Evolutionary conservation across 2,329 filamentous ascomycete species (phyloP), one percentile per base, ranked within the genome.

Genomic region (Trichophyton mentagrophytes): DNA sequence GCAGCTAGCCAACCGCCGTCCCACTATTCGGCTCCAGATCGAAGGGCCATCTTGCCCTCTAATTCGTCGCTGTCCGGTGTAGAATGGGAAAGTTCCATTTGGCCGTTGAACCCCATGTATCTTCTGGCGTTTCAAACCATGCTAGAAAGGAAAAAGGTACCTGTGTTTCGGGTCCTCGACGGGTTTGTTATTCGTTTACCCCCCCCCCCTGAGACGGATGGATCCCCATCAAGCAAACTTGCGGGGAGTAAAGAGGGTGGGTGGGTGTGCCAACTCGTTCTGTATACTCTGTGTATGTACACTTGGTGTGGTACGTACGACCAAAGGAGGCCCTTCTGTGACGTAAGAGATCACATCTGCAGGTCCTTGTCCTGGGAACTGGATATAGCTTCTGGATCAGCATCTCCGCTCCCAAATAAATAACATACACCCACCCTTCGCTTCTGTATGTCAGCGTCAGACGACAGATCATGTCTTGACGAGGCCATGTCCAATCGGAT

Each of bases 381-480:
- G 13, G 25, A 20, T 55, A 33, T 55, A n/a, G 33, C 27, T 36
- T 55, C 25, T 55, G 22, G n/a, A 27, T 47, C 27, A 30, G 33
- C 33, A 38, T 11, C 9, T 38, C 33, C 51, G 27, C 6, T 27
- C 22, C 22, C 8, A 15, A 55, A 11, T 55, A 22, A 55, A 33
- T 9, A 30, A 30, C 40, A 20, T 20, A 7, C n/a, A 22, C 40
- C 40, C n/a, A 22, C 40, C 40, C 40, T 44, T 44, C 40, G 46
- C 11, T 36, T 33, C 51, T n/a, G 51, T 30, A 55, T n/a, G 51
- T 36, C 51, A 55, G 51, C 15, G 27, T n/a, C 15, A 36, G 51
- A 55, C 51, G 51, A 55, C 51, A 27, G 27, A 36, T 55, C 51
- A 55, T 36, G 51, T 55, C 51, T 55, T 5, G n/a, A n/a, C 30